Evolutionary conservation across 2,329 filamentous ascomycete species (phyloP), one percentile per base, ranked within the genome.

Genomic region (Diaporthe batatas): DNA sequence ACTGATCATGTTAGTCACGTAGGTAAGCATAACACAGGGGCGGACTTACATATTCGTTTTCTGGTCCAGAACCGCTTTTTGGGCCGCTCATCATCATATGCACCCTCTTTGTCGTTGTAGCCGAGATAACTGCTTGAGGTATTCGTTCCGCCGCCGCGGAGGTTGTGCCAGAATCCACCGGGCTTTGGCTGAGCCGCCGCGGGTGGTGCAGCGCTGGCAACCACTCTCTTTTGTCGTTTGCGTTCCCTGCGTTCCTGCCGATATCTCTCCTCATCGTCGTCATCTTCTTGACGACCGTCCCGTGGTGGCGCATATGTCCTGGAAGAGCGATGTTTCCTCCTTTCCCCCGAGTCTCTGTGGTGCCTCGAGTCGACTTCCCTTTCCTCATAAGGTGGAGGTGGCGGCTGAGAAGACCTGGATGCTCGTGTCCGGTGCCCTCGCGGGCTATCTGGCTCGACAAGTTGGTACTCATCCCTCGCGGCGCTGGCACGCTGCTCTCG

Each of bases 151-250:
- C 86, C 86, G 6, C 87, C 86, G 73, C 86, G 80, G 7, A 88
- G 69, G 7, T 81, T 68, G 6, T 81, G 71, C 73, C 71, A 81
- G 71, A 72, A 75, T 53, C 74, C 68, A 25, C 76, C 79, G 8
- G 81, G 81, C n/a, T 84, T 82, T 0, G 92, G 82, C n/a, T 84
- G 81, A 0, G 92, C 92, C 79, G 94, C 92, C 78, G 94, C 92
- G 76, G 93, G 83, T 23, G 92, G 82, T 0, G 91, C 91, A 25
- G 92, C 92, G 75, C 92, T 94, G 25, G 92, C 91, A n/a, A 93
- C 85, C 74, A 92, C 84, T 72, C 86, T 86, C 78, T 90, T 89
- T 75, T 95, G 75, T 6, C 68, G 62, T 62, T 71, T 73, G 34
- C 53, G 70, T n/a, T 75, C 59, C 16, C 68, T 73, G 23, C 67